Evolutionary conservation across 2,329 filamentous ascomycete species (phyloP), one percentile per base, ranked within the genome.

Genomic region (Alternaria atra): DNA sequence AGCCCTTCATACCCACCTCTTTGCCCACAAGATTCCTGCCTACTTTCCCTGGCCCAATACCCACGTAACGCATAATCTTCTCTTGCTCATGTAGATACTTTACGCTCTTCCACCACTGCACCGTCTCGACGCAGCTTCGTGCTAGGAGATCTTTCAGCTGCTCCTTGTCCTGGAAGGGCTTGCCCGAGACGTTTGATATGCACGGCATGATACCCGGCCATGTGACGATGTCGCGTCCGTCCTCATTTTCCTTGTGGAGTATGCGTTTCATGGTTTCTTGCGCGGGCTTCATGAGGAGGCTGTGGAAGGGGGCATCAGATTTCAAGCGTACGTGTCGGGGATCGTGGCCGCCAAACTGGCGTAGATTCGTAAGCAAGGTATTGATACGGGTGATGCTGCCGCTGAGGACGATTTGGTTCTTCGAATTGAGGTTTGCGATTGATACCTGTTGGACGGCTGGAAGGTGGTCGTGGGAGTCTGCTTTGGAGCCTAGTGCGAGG

Each of bases 61-160:
- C 94, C 51, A 98, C 86, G 91, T 94, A 97, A 57, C 94, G 84
- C 70, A 89, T 85, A 17, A 97, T 91, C 64, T 90, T 90, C 73
- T 90, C 87, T 71, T 95, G 89, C 75, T 95, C 89, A 76, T 97
- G 92, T 51, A 97, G 82, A 73, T 96, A 97, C 67, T 88, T 89
- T 71, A 98, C 94, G 71, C 92, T 95, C 69, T 96, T 92, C 89
- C 94, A 97, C 94, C 94, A 98, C 60, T 87, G 85, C 42, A 98
- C 93, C 30, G 94, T 97, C 81, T 97, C 93, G n/a, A 95, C 88
- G 63, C 91, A 94, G 73, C 93, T 91, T 50, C 92, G 82, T 1
- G 93, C 90, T 51, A 97, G 82, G 46, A 96, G 80, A 64, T 96
- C 89, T 75, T 92, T 92, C 32, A 97, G 82, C 65, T 96, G 87